Evolutionary conservation across 2,329 filamentous ascomycete genomes (phyloP).

Genomic region (Orbilia ellipsospora): DNA sequence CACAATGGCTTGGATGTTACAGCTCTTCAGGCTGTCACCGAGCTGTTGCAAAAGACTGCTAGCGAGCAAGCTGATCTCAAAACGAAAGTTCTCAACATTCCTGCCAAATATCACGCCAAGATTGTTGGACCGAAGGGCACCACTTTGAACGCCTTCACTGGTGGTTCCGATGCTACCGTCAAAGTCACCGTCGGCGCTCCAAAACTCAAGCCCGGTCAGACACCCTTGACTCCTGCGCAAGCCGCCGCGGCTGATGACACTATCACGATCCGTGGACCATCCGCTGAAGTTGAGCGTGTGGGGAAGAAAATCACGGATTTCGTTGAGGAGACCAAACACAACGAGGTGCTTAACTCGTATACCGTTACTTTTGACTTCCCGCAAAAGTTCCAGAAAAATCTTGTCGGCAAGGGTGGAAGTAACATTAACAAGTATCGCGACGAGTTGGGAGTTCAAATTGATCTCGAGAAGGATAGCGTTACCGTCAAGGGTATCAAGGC

Average conservation of each 20-base stretch:
- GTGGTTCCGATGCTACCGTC: conserved; percentile 55
- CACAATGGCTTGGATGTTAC: conserved; percentile 70
- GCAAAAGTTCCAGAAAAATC: conserved; percentile 90
- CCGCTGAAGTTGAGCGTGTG: conserved; percentile 70
- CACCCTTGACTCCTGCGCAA: conserved; percentile 36
- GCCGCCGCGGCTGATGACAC: conserved; percentile 55
- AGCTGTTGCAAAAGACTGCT: conserved; percentile 68
- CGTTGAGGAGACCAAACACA: conserved; percentile 70
- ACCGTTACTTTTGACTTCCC: conserved; percentile 90
- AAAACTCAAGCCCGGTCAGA: conserved; percentile 56
- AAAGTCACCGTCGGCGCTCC: conserved; percentile 58
- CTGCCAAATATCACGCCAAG: conserved; percentile 72
- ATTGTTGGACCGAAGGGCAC: conserved; percentile 63
- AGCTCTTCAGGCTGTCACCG: conserved; percentile 70
- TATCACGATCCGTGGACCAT: conserved; percentile 58
- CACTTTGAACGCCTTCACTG: conserved; percentile 59
- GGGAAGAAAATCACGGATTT: conserved; percentile 73
- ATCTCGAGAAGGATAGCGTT: conserved; percentile 92
- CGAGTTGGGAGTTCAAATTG: conserved; percentile 79
- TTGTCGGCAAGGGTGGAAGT: conserved; percentile 74
- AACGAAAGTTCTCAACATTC: conserved; percentile 67
- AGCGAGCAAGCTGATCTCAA: conserved; percentile 69
- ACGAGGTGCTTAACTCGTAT: conserved; percentile 70
- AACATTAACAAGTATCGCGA: conserved; percentile 77
- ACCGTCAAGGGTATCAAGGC: conserved; percentile 95